These are phyloP conservation scores for Daldinia eschscholtzii DNA, from an alignment of 2,329 filamentous ascomycete genomes.

Conservation along the genomic window DNA sequence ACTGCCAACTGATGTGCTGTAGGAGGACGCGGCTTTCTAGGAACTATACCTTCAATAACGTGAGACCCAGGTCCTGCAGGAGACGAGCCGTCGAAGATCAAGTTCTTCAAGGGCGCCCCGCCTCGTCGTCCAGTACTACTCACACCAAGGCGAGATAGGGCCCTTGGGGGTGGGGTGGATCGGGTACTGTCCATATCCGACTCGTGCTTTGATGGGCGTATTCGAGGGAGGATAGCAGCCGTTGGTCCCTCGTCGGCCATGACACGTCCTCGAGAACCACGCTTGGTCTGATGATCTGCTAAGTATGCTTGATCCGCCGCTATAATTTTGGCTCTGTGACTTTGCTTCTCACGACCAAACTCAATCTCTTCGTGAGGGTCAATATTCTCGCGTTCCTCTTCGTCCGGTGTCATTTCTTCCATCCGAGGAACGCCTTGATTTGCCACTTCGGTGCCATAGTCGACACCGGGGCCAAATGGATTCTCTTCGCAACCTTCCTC, in stretches of 20 bases:
- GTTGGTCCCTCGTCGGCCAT: slow-evolving; percentile 66
- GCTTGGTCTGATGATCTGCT: slow-evolving; percentile 70
- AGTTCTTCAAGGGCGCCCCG: slow-evolving; percentile 67
- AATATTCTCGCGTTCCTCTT: slow-evolving; percentile 78
- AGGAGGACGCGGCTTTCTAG: slow-evolving; percentile 76
- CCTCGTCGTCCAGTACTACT: slow-evolving; percentile 58
- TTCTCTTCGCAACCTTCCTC: slow-evolving; percentile 89
- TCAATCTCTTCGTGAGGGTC: slow-evolving; percentile 69
- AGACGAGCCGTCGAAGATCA: slow-evolving; percentile 71
- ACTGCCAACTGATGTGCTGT: slow-evolving; percentile 87
- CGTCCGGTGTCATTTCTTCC: slow-evolving; percentile 72
- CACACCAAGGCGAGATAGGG: slow-evolving; percentile 53
- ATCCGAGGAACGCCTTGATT: slow-evolving; percentile 79
- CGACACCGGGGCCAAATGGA: slow-evolving; percentile 82
- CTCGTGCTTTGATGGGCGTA: slow-evolving; percentile 72
- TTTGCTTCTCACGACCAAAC: slow-evolving; percentile 68
- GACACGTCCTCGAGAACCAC: slow-evolving; percentile 56
- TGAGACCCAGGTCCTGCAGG: slow-evolving; percentile 66
- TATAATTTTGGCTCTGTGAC: slow-evolving; percentile 79
- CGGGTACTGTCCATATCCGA: slow-evolving; percentile 66
- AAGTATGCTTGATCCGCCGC: slow-evolving; percentile 80
- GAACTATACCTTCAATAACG: slow-evolving; percentile 65
- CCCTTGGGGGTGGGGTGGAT: slow-evolving; percentile 64
- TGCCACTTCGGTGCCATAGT: slow-evolving; percentile 73
- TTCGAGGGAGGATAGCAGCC: slow-evolving; percentile 70